phyloP scores from a whole-genome alignment of 2,329 filamentous ascomycete species.

The Elsinoe australis region DNA sequence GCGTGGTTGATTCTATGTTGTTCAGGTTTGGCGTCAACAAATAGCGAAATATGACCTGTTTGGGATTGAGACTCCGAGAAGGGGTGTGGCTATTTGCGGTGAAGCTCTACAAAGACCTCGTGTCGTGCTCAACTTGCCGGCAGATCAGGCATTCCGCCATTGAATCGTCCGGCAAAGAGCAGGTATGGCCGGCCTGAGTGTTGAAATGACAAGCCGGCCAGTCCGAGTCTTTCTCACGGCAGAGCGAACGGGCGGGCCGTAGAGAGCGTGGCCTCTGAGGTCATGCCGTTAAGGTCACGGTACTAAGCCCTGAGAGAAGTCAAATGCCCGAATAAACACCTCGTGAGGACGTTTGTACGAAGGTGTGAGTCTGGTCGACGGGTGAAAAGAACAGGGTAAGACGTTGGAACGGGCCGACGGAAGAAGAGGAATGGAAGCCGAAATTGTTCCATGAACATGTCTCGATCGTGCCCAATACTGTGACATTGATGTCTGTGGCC shows the following conservation, averaged over 20 bases:
- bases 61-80: no score
- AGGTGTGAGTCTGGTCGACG: not conserved
- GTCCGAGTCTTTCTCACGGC: not conserved
- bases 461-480: no score
- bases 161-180: no score
- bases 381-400: not conserved
- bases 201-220: not conserved
- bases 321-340: not conserved
- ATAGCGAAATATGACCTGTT: no score
- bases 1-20: no score
- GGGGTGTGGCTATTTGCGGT: no score
- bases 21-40: no score
- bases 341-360: constrained; percentile 7
- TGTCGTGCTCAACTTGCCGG: no score
- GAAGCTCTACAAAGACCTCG: no score
- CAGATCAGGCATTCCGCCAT: no score
- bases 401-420: constrained; percentile 4
- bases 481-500: not conserved
- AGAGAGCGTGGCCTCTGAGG: constrained; percentile 7
- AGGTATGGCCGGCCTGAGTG: not conserved
- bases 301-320: constrained; percentile 1
- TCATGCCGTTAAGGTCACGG: constrained; percentile 6
- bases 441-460: not conserved
- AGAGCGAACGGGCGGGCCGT: constrained; percentile 1
- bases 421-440: not conserved